phyloP scores from a whole-genome alignment of 352 stramenopile species.

The Thalassiosira ordinaria region DNA sequence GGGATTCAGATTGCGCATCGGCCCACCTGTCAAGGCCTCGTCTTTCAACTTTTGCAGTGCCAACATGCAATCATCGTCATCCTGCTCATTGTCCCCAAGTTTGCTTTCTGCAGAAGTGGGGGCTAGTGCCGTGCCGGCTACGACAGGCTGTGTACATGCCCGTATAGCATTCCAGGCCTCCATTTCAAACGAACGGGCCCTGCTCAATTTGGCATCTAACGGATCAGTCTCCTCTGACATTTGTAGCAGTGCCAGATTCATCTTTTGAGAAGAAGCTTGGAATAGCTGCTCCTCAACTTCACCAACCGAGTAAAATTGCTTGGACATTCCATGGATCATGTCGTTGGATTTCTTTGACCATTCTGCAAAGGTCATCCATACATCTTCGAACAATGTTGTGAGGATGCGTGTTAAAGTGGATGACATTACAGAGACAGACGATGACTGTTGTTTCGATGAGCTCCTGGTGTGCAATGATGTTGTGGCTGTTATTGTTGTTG shows the following conservation, averaged over 20 bases:
- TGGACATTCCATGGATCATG: constrained; percentile 36
- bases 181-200: constrained; percentile 57
- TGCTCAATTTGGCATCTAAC: constrained; percentile 58
- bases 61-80: constrained; percentile 52
- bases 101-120: not conserved
- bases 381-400: constrained; percentile 25
- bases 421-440: constrained; percentile 33
- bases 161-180: constrained; percentile 58
- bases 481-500: too few species aligned
- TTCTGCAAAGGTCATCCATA: constrained; percentile 40
- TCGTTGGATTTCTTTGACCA: constrained; percentile 52
- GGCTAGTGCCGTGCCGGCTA: constrained; percentile 5
- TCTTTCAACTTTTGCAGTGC: constrained; percentile 54
- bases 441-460: not conserved
- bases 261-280: constrained; percentile 23
- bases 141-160: constrained; percentile 49
- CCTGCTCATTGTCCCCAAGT: not conserved
- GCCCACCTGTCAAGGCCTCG: constrained; percentile 22
- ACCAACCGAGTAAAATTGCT: constrained; percentile 53
- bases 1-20: constrained; percentile 67
- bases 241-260: constrained; percentile 53
- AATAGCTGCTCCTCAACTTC: constrained; percentile 62
- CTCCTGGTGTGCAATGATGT: too few species aligned
- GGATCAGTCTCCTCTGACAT: constrained; percentile 45
- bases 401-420: constrained; percentile 33